phyloP scores from a whole-genome alignment of 2,329 filamentous ascomycete genomes.

The Pestalotiopsis sp. region DNA sequence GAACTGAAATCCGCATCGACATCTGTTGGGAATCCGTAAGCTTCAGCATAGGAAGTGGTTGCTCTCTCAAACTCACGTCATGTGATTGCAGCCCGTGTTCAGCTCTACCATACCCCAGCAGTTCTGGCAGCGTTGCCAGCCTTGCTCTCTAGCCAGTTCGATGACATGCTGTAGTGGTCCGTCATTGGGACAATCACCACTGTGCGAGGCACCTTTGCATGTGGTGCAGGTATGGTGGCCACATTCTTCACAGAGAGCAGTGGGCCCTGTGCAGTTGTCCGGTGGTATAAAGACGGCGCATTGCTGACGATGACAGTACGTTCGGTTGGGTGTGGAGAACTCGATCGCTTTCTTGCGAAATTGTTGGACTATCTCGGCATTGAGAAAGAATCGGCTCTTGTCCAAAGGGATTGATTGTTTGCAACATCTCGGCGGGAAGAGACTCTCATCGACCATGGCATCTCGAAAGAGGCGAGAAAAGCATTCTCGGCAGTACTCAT shows the following conservation, averaged over 20 bases:
- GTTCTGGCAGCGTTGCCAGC: slow-evolving; percentile 51
- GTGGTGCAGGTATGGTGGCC: slow-evolving; percentile 42
- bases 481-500: slow-evolving; percentile 54
- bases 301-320: slow-evolving; percentile 45
- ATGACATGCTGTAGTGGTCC: slow-evolving; percentile 38
- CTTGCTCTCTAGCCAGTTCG: slow-evolving; percentile 36
- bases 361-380: slow-evolving; percentile 27
- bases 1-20: slow-evolving; percentile 46
- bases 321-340: slow-evolving; percentile 44
- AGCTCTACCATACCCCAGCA: slow-evolving; percentile 52
- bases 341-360: slow-evolving; percentile 50
- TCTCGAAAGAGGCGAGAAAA: slow-evolving; percentile 42
- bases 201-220: slow-evolving; percentile 50
- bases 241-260: slow-evolving; percentile 45
- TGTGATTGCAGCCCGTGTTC: slow-evolving; percentile 53
- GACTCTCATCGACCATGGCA: slow-evolving; percentile 46
- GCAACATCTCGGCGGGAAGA: slow-evolving; percentile 59
- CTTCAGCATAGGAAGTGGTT: background rate
- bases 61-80: slow-evolving; percentile 45
- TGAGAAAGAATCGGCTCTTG: slow-evolving; percentile 35
- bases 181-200: slow-evolving; percentile 49
- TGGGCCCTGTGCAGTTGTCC: slow-evolving; percentile 27
- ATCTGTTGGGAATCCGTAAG: slow-evolving; percentile 33
- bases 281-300: slow-evolving; percentile 50
- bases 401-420: slow-evolving; percentile 37